These are phyloP conservation scores for Lipomyces lipofer DNA, from an alignment of 805 yeast species.

Conservation along the genomic window DNA sequence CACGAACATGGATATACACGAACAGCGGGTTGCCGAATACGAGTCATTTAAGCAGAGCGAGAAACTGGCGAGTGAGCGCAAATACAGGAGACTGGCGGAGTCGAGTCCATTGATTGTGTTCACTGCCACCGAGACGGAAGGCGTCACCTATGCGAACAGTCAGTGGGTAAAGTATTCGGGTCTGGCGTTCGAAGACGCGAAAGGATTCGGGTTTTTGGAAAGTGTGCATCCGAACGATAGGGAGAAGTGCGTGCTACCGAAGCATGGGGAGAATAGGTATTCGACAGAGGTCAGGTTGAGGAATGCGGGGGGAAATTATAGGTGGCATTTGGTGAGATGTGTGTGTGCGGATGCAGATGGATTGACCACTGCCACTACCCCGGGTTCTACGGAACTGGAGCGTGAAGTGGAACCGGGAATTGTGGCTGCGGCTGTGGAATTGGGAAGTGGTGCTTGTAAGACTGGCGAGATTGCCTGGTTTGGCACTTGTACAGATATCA, in stretches of 20 bases:
- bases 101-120: conserved; percentile 40
- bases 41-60: conserved; percentile 36
- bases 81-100: conserved; percentile 39
- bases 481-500: conserved; percentile 41
- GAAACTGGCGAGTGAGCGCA: conserved; percentile 38
- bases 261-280: conserved; percentile 10
- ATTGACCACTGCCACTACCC: background rate
- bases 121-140: conserved; percentile 34
- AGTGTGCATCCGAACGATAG: conserved; percentile 40
- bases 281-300: conserved; percentile 36
- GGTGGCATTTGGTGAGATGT: conserved; percentile 39
- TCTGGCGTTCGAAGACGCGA: conserved; percentile 31
- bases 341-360: conserved; percentile 31
- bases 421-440: background rate
- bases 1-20: conserved; percentile 40
- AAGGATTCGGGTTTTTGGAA: conserved; percentile 36
- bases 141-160: conserved; percentile 38
- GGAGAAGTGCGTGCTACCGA: conserved; percentile 31
- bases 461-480: conserved; percentile 34
- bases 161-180: conserved; percentile 41
- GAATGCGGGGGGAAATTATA: conserved; percentile 34
- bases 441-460: conserved; percentile 1
- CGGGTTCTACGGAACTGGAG: too few species aligned
- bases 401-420: background rate
- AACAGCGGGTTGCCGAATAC: conserved; percentile 37